phyloP scores from a whole-genome alignment of 140 eudicot species.

The Senecio squalidus region DNA sequence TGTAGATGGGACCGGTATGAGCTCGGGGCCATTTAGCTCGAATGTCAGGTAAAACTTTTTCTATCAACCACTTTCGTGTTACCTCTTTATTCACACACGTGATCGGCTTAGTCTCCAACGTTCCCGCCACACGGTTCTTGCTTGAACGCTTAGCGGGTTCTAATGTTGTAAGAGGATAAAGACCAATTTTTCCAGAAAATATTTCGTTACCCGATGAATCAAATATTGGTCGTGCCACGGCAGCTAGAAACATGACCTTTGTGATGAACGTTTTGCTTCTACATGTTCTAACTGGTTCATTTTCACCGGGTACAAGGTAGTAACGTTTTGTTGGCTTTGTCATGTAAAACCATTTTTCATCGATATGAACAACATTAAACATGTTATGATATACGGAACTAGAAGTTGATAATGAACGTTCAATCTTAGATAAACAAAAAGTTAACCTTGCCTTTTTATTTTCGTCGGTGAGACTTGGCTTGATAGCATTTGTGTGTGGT shows the following conservation, averaged over 20 bases:
- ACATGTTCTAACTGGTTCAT: slow-evolving; percentile 12
- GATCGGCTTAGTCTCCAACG: background rate
- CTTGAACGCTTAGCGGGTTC: slow-evolving; percentile 15
- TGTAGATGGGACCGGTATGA: background rate
- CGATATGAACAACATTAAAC: slow-evolving; percentile 16
- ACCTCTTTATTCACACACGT: background rate
- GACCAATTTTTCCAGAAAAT: slow-evolving; percentile 11
- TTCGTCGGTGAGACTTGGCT: no score
- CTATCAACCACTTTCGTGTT: background rate
- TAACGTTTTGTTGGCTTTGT: slow-evolving; percentile 11
- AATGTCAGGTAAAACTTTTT: background rate
- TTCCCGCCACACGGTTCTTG: background rate
- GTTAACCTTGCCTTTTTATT: slow-evolving; percentile 8
- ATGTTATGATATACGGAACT: background rate
- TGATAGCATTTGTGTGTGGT: no score
- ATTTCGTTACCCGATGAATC: background rate
- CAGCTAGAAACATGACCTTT: slow-evolving; percentile 17
- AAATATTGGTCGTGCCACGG: slow-evolving; percentile 10
- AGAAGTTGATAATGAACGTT: background rate
- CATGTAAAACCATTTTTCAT: slow-evolving; percentile 32
- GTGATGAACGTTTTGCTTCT: background rate
- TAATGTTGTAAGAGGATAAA: background rate
- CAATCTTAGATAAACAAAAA: background rate
- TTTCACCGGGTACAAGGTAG: slow-evolving; percentile 18
- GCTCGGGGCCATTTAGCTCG: background rate